Percentiles rank a stretch among this genome's conserved stretches.
Evolutionary conservation across 306 rosid species (phyloP).

Genomic region (Quercus cerris): DNA sequence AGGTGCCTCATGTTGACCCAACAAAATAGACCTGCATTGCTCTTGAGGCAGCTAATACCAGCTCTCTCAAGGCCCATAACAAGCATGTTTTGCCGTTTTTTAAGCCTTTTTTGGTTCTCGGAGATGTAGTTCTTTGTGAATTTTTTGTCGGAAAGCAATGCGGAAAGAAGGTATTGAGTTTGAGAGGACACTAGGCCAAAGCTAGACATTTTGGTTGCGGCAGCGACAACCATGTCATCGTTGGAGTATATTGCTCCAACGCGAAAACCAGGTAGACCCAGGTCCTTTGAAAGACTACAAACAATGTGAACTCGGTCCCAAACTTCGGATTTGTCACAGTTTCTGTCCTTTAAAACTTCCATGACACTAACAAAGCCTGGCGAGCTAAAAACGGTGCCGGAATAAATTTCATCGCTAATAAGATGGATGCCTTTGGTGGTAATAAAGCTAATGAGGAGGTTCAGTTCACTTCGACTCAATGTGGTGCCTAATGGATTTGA

Average conservation of each 20-base stretch:
- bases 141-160: slow-evolving; percentile 68
- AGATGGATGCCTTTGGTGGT: slow-evolving; percentile 59
- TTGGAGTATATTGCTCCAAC: slow-evolving; percentile 77
- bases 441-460: slow-evolving; percentile 58
- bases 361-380: slow-evolving; percentile 61
- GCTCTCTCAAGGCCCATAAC: slow-evolving; percentile 51
- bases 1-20: slow-evolving; percentile 88
- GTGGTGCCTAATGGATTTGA: slow-evolving; percentile 83
- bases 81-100: slow-evolving; percentile 49
- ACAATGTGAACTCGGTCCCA: slow-evolving; percentile 63
- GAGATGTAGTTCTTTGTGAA: slow-evolving; percentile 55
- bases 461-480: slow-evolving; percentile 43
- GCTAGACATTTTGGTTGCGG: slow-evolving; percentile 89
- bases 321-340: slow-evolving; percentile 9
- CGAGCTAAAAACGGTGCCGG: slow-evolving; percentile 72
- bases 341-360: slow-evolving; percentile 62
- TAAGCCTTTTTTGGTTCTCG: slow-evolving; percentile 64
- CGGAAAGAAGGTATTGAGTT: slow-evolving; percentile 74
- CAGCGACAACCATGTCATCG: slow-evolving; percentile 52
- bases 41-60: slow-evolving; percentile 52
- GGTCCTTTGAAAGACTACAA: slow-evolving; percentile 79
- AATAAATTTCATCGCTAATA: slow-evolving; percentile 83
- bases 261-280: slow-evolving; percentile 87
- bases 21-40: slow-evolving; percentile 76
- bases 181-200: slow-evolving; percentile 80